Base-by-base conservation (phyloP, 2,329 filamentous ascomycete species). In the Epicoccum nigrum region DNA sequence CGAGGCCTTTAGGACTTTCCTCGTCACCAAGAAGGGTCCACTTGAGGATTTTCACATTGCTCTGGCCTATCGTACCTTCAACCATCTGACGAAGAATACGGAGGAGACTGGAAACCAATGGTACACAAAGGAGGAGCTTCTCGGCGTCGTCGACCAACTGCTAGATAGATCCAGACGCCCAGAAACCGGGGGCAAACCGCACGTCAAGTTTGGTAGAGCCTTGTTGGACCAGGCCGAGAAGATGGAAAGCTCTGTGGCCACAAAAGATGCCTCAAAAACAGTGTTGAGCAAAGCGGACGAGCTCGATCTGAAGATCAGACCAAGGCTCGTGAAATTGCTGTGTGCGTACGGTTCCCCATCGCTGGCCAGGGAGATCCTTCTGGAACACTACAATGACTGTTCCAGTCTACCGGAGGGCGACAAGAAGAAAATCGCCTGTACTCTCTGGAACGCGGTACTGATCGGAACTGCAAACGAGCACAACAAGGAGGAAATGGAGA, bases 391-490 rank as follows among this genome's bases (percentile, higher is more conserved):
- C 49, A 47, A 38, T 13, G 53, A 50, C 19, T 49, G 58, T n/a
- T 13, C 48, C 7, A 41, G 53, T 5, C 35, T 40, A n/a, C 19
- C 53, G 19, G 30, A 34, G 2, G 31, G 4, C 13, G 12, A 34
- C 12, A 28, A 38, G 15, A 51, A 47, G 25, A 40, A 16, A 5
- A 21, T 45, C n/a, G 42, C 23, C 4, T 30, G 42, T 4, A 15
- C n/a, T 12, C 51, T 51, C 11, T 74, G 70, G 71, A 46, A 43
- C 55, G 55, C 31, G 67, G 68, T 89, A 9, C 68, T 89, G 19
- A 74, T 75, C 16, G 89, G 88, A 0, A 81, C 91, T 23, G 83
- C 83, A 1, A 73, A 73, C 54, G 83, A 90, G 64, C 78, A 81
- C 31, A 79, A 82, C 41, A 79, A 86, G 58, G 56, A 77, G 48